Percentiles rank a stretch among this genome's conserved stretches.
Evolutionary conservation across 805 yeast genomes (phyloP).

Genomic region (Candida hungchunana): DNA sequence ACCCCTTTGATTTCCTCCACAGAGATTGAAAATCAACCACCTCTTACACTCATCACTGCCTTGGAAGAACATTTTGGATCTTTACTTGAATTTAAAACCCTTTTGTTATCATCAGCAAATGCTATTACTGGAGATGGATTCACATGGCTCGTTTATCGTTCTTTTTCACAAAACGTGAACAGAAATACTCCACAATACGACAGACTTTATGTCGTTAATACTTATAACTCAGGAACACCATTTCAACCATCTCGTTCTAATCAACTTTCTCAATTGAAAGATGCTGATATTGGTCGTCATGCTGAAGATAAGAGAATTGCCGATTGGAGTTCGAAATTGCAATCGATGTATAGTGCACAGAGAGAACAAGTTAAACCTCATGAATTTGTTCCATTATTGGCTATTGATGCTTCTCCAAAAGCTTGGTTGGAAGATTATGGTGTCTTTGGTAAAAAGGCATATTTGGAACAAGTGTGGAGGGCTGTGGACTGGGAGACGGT

Average conservation of each 20-base stretch:
- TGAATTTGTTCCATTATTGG: conserved; percentile 53
- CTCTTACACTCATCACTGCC: conserved; percentile 32
- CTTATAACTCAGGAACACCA: conserved; percentile 90
- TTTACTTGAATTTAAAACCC: conserved; percentile 65
- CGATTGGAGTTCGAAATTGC: conserved; percentile 24
- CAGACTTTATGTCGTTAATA: conserved; percentile 63
- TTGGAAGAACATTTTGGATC: conserved; percentile 52
- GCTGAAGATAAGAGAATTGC: conserved; percentile 5
- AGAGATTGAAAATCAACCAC: conserved; percentile 29
- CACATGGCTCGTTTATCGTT: conserved; percentile 78
- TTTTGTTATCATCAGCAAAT: conserved; percentile 63
- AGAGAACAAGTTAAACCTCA: conserved; percentile 20
- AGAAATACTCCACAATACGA: conserved; percentile 29
- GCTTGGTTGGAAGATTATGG: conserved; percentile 73
- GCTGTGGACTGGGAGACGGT: conserved; percentile 70
- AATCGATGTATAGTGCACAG: conserved; percentile 35
- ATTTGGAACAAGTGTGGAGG: conserved; percentile 63
- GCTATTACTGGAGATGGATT: conserved; percentile 85
- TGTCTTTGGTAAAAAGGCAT: conserved; percentile 63
- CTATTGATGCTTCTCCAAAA: conserved; percentile 70
- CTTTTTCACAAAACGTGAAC: conserved; percentile 21
- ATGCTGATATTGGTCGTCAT: background rate
- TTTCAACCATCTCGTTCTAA: conserved; percentile 53
- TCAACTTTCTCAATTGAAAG: conserved; percentile 29
- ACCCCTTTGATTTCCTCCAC: conserved; percentile 38